These are phyloP conservation scores for Ustulina deusta DNA, from an alignment of 2,329 filamentous ascomycete genomes.

Conservation along the genomic window DNA sequence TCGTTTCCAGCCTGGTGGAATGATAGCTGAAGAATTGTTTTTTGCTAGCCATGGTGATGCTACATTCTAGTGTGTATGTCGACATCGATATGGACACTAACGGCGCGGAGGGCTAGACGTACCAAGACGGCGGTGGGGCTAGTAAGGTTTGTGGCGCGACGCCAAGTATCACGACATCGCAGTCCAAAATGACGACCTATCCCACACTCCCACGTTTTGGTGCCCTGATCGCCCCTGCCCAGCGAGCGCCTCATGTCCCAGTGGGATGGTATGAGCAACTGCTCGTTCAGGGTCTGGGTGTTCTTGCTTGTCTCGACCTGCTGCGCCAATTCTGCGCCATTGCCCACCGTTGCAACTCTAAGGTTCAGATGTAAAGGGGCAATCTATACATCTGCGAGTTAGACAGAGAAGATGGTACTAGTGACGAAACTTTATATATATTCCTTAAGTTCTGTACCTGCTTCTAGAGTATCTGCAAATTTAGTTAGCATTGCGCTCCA, in stretches of 20 bases:
- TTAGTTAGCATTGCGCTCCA: too few species aligned
- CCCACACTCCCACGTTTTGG: slow-evolving; percentile 10
- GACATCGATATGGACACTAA: slow-evolving; percentile 15
- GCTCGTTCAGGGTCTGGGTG: background rate
- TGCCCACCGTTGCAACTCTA: background rate
- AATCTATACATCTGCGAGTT: background rate
- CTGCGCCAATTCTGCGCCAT: background rate
- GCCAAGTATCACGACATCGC: slow-evolving; percentile 40
- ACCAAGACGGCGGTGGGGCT: slow-evolving; percentile 11
- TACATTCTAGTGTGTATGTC: background rate
- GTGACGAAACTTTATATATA: background rate
- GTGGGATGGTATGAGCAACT: slow-evolving; percentile 16
- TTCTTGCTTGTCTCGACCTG: background rate
- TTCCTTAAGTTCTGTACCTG: background rate
- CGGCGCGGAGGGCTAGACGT: slow-evolving; percentile 2
- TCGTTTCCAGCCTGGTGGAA: slow-evolving; percentile 26
- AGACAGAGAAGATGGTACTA: background rate
- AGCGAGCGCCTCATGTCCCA: background rate
- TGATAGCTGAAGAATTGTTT: slow-evolving; percentile 27
- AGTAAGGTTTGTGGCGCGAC: slow-evolving; percentile 15
- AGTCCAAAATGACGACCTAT: slow-evolving; percentile 32
- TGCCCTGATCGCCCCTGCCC: background rate
- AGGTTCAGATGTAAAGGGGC: background rate
- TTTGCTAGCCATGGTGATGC: slow-evolving; percentile 2
- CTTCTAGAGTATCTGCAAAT: too few species aligned